Conservation (phyloP, 176 grass and related monocot genomes). For the Phoenix roebelenii region DNA sequence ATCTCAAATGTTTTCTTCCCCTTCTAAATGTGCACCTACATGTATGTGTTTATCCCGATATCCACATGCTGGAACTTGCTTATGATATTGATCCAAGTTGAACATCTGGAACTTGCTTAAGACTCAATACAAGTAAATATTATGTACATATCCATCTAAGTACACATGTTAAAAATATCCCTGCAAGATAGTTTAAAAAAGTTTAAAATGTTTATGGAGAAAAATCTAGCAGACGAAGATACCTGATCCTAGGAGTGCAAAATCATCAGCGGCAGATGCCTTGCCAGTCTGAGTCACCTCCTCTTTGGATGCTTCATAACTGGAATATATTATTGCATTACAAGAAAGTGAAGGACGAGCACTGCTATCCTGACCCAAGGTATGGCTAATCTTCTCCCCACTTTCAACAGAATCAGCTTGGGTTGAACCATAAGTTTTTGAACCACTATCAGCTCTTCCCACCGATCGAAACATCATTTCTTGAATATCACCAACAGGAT, state of each 20-base stretch:
- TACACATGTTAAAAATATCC: too few relatives aligned
- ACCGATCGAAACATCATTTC: slow-evolving; percentile 73
- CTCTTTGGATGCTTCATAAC: slow-evolving; percentile 61
- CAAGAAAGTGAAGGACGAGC: slow-evolving; percentile 83
- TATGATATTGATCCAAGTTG: too few relatives aligned
- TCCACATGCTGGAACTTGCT: too few relatives aligned
- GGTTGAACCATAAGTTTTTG: slow-evolving; percentile 65
- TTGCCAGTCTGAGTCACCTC: slow-evolving; percentile 73
- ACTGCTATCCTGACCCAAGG: slow-evolving; percentile 41
- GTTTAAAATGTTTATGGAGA: too few relatives aligned
- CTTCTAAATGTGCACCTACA: too few relatives aligned
- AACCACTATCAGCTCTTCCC: slow-evolving; percentile 85
- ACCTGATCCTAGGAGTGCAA: slow-evolving; percentile 35
- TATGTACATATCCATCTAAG: too few relatives aligned
- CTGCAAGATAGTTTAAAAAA: too few relatives aligned
- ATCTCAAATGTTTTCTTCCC: too few relatives aligned
- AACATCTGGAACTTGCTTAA: too few relatives aligned
- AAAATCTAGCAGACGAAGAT: background rate
- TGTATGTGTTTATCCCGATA: too few relatives aligned
- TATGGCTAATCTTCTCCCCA: slow-evolving; percentile 63
- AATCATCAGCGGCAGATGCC: slow-evolving; percentile 24
- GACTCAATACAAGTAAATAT: too few relatives aligned
- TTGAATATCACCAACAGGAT: slow-evolving; percentile 76
- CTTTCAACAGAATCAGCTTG: slow-evolving; percentile 97
- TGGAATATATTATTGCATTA: slow-evolving; percentile 59